These are phyloP conservation scores for Anacardium occidentale DNA, from an alignment of 345 rosid species.

Conservation along the genomic window DNA sequence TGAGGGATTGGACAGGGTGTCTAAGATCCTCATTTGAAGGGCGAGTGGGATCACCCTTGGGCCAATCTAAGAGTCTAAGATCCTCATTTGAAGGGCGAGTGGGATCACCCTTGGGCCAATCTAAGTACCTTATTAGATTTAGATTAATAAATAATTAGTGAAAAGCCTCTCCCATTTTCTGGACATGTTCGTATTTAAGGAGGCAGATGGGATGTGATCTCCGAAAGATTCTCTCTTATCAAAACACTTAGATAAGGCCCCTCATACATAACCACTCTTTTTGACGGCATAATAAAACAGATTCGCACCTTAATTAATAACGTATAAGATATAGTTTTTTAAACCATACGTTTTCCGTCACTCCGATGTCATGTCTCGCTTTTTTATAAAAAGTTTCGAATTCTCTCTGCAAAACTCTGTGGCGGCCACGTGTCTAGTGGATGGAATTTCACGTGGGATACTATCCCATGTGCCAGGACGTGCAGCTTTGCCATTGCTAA, in stretches of 20 bases:
- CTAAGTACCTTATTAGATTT: no score
- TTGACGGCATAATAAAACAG: constrained; percentile 10
- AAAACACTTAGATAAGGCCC: constrained; percentile 17
- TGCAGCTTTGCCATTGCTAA: constrained; percentile 18
- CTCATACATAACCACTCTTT: constrained; percentile 2
- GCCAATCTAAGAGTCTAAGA: no score
- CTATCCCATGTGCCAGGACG: background rate
- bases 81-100: no score
- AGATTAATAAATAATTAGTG: background rate
- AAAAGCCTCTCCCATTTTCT: constrained; percentile 35
- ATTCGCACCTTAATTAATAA: no score
- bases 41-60: no score
- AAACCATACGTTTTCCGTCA: background rate
- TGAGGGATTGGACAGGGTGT: background rate
- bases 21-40: no score
- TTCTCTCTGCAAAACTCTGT: constrained; percentile 6
- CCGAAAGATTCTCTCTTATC: constrained; percentile 44
- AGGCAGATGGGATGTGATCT: constrained; percentile 35
- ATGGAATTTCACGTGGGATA: constrained; percentile 44
- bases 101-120: no score
- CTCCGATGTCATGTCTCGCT: constrained; percentile 4
- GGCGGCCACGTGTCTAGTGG: constrained; percentile 41
- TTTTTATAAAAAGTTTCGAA: background rate
- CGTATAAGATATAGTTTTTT: background rate
- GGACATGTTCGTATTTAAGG: constrained; percentile 49